Percentiles rank a stretch among this genome's conserved stretches.
Conservation (phyloP, 2,329 filamentous ascomycete species). For the Nectriaceae sp. region DNA sequence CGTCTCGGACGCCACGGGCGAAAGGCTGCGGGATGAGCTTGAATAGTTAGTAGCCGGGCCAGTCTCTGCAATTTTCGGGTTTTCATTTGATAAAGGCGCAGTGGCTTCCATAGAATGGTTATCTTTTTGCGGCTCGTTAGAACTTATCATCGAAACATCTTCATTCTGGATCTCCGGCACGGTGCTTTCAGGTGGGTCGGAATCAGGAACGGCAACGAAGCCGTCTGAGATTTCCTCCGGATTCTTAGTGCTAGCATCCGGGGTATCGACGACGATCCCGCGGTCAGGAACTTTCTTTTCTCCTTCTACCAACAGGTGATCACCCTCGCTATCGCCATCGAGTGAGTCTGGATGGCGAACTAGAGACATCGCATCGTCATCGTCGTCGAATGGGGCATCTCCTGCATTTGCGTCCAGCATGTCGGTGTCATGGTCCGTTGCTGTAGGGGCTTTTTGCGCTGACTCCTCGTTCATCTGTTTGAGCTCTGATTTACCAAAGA, state of each 20-base stretch:
- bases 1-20: conserved; percentile 51
- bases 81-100: conserved; percentile 29
- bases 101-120: conserved; percentile 7
- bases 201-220: no score
- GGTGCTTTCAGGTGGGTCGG: no score
- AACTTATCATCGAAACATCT: conserved; percentile 36
- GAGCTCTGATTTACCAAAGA: conserved; percentile 61
- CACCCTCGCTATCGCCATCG: conserved; percentile 3
- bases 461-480: conserved; percentile 51
- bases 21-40: conserved; percentile 48
- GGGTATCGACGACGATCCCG: neutral
- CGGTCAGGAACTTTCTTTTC: neutral
- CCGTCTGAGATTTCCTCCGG: neutral
- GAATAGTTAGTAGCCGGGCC: conserved; percentile 45
- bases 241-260: neutral
- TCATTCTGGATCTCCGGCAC: conserved; percentile 3
- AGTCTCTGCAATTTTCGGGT: conserved; percentile 42
- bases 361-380: conserved; percentile 38
- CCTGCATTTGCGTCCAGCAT: conserved; percentile 9
- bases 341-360: conserved; percentile 32
- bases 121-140: conserved; percentile 20
- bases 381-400: conserved; percentile 12
- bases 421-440: conserved; percentile 27
- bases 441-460: conserved; percentile 10
- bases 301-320: neutral